Conservation (phyloP, 495 filamentous ascomycete species). For the Parachaetomium inaequale region DNA sequence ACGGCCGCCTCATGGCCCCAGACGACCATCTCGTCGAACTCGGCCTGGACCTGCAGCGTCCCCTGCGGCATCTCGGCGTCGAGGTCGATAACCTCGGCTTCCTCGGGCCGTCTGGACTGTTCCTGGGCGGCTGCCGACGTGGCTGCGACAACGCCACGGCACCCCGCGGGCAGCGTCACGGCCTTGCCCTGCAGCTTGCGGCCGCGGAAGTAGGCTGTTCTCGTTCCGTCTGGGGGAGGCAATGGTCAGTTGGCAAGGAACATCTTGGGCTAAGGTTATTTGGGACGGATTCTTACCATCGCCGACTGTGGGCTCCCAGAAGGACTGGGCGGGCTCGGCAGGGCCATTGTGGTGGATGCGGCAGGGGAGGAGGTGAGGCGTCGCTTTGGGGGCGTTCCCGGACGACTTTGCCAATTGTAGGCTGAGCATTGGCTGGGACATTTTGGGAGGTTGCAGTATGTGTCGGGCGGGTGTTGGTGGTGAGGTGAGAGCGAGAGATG, state of each 20-base stretch:
- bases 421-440: slow-evolving; percentile 31
- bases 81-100: slow-evolving; percentile 41
- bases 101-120: slow-evolving; percentile 12
- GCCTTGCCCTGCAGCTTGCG: slow-evolving; percentile 69
- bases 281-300: slow-evolving; percentile 20
- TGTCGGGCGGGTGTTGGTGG: neutral
- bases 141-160: slow-evolving; percentile 56
- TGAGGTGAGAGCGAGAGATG: neutral
- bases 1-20: slow-evolving; percentile 71
- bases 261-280: neutral
- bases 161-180: slow-evolving; percentile 68
- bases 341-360: slow-evolving; percentile 75
- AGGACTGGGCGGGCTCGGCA: slow-evolving; percentile 59
- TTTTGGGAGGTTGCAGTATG: slow-evolving; percentile 20
- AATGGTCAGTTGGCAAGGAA: neutral
- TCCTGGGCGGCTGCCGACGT: slow-evolving; percentile 17
- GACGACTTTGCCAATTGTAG: slow-evolving; percentile 18
- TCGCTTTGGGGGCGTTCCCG: slow-evolving; percentile 43
- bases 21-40: slow-evolving; percentile 74
- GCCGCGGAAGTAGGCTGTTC: slow-evolving; percentile 74
- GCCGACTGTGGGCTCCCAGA: slow-evolving; percentile 61
- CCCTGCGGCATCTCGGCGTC: slow-evolving; percentile 50
- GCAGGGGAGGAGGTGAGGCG: slow-evolving; percentile 81
- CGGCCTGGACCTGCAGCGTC: slow-evolving; percentile 59
- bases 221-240: slow-evolving; percentile 38